Conservation (phyloP, 371 early-diverging fungal genomes). For the Cokeromyces recurvatus region DNA sequence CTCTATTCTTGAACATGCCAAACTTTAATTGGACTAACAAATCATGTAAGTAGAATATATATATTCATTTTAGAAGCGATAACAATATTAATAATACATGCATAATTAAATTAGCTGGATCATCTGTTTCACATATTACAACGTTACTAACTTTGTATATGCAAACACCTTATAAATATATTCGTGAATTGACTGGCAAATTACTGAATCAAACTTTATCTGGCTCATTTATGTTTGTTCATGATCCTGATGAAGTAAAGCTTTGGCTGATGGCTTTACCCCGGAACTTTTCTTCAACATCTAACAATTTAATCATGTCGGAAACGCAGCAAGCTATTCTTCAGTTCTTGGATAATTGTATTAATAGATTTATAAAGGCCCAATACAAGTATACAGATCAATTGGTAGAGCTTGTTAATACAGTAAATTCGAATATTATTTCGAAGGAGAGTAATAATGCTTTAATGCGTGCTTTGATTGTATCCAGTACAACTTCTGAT, state of each 20-base stretch:
- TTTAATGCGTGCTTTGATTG: not conserved
- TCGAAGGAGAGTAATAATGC: not conserved
- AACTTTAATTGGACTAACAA: slow-evolving; percentile 68
- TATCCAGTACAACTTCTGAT: slow-evolving; percentile 1
- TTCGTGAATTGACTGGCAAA: slow-evolving; percentile 44
- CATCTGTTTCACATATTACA: slow-evolving; percentile 54
- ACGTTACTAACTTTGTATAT: slow-evolving; percentile 57
- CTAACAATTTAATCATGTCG: slow-evolving; percentile 15
- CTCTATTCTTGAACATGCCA: slow-evolving; percentile 52
- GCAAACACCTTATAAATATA: slow-evolving; percentile 44
- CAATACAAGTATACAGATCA: slow-evolving; percentile 67
- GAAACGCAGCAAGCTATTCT: slow-evolving; percentile 42
- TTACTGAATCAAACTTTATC: slow-evolving; percentile 48
- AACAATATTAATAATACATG: too few species aligned
- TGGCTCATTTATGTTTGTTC: slow-evolving; percentile 62
- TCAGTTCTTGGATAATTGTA: slow-evolving; percentile 63
- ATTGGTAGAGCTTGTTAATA: slow-evolving; percentile 28
- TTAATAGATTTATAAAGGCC: slow-evolving; percentile 49
- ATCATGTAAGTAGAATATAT: slow-evolving; percentile 48
- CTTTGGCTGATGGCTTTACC: slow-evolving; percentile 64
- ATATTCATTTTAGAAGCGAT: too few species aligned
- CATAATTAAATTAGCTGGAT: slow-evolving; percentile 43
- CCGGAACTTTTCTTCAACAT: slow-evolving; percentile 6
- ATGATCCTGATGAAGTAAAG: slow-evolving; percentile 54
- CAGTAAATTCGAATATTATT: slow-evolving; percentile 2